These are phyloP conservation scores for Scytalidium sp. DNA, from an alignment of 2,329 filamentous ascomycete genomes.

Conservation along the genomic window DNA sequence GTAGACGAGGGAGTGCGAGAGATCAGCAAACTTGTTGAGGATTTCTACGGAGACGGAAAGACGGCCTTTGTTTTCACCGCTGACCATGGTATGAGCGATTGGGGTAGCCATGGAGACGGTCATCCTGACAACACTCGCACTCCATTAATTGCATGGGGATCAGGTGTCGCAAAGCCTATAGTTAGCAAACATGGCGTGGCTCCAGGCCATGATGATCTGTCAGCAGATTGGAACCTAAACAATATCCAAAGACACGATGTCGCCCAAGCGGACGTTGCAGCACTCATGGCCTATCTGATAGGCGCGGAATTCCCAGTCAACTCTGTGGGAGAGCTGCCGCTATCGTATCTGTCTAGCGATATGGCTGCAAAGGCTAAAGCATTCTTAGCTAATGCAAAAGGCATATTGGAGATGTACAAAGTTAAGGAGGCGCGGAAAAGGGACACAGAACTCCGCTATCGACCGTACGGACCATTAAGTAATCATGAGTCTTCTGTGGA, in stretches of 20 bases:
- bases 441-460: conserved; percentile 71
- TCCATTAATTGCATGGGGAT: conserved; percentile 89
- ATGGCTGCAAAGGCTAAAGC: conserved; percentile 79
- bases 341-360: conserved; percentile 74
- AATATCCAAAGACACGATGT: conserved; percentile 86
- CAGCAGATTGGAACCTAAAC: conserved; percentile 82
- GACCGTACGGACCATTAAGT: conserved; percentile 69
- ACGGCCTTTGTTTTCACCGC: conserved; percentile 97
- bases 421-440: conserved; percentile 89
- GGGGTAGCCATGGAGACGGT: conserved; percentile 97
- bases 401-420: conserved; percentile 92
- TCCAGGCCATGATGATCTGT: conserved; percentile 87
- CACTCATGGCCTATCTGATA: conserved; percentile 89
- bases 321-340: conserved; percentile 87
- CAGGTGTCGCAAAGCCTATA: conserved; percentile 77
- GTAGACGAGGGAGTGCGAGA: conserved; percentile 89
- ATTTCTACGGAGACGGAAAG: conserved; percentile 80
- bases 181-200: conserved; percentile 53
- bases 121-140: conserved; percentile 97
- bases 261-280: conserved; percentile 87
- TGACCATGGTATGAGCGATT: conserved; percentile 98
- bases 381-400: conserved; percentile 77
- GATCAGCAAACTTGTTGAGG: conserved; percentile 74
- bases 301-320: conserved; percentile 92
- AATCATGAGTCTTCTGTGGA: conserved; percentile 61